Conservation (phyloP, 768 basidiomycete species). For the Podaxis mareebaensis region DNA sequence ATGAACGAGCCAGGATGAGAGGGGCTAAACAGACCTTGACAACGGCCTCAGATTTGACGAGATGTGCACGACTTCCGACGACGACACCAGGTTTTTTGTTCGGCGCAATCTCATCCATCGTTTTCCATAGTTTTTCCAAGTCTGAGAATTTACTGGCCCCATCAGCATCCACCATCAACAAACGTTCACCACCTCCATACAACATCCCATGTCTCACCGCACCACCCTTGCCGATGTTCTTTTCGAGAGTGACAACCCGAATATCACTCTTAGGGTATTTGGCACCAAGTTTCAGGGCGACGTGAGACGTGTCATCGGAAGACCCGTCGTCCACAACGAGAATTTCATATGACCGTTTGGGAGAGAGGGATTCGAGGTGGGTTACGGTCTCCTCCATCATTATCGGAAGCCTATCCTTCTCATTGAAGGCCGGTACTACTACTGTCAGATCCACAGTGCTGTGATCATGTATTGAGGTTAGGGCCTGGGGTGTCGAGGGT, state of each 20-base stretch:
- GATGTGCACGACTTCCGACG: constrained; percentile 90
- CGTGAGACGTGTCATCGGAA: constrained; percentile 66
- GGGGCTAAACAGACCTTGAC: constrained; percentile 67
- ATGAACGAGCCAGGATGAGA: not conserved
- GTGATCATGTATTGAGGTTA: constrained; percentile 56
- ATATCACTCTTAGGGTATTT: constrained; percentile 61
- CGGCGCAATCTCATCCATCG: constrained; percentile 64
- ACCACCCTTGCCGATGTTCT: constrained; percentile 91
- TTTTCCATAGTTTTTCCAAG: constrained; percentile 73
- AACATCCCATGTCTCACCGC: constrained; percentile 92
- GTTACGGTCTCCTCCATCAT: constrained; percentile 82
- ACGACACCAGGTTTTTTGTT: constrained; percentile 59
- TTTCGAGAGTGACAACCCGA: constrained; percentile 73
- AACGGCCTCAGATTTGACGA: constrained; percentile 89
- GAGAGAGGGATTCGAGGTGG: constrained; percentile 45
- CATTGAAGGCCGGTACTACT: constrained; percentile 92
- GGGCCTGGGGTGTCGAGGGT: constrained; percentile 51
- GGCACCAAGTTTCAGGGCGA: constrained; percentile 65
- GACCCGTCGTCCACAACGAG: constrained; percentile 92
- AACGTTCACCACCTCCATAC: constrained; percentile 69
- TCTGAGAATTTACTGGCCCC: constrained; percentile 90
- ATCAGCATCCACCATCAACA: constrained; percentile 94
- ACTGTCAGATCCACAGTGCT: constrained; percentile 73
- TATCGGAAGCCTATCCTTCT: constrained; percentile 73
- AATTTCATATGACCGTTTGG: constrained; percentile 69